Percentiles rank a stretch among this genome's conserved stretches.
These are phyloP conservation scores for Ceratocystis smalleyi DNA, from an alignment of 2,329 filamentous ascomycete genomes.

Conservation along the genomic window DNA sequence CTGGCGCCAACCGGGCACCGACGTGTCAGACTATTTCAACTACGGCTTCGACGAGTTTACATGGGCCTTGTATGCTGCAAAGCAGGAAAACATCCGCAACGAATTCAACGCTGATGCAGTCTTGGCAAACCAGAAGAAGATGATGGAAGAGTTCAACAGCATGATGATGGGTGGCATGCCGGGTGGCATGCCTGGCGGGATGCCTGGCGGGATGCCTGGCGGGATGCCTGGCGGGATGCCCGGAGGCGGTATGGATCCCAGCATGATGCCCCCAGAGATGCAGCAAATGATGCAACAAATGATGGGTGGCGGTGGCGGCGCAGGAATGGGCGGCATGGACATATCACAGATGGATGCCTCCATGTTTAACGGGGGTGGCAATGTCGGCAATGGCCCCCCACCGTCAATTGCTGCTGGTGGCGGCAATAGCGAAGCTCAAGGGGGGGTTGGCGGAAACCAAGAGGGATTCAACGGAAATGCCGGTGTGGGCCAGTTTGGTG, in stretches of 20 bases:
- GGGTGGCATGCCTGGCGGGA: constrained; percentile 26
- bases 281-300: constrained; percentile 56
- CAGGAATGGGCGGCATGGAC: constrained; percentile 37
- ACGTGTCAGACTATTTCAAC: constrained; percentile 96
- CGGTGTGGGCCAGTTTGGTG: constrained; percentile 9
- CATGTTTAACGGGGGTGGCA: constrained; percentile 25
- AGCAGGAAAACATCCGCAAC: constrained; percentile 64
- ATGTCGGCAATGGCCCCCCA: neutral
- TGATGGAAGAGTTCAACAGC: constrained; percentile 52
- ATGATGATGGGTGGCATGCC: constrained; percentile 47
- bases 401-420: constrained; percentile 24
- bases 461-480: constrained; percentile 18
- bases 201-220: constrained; percentile 25
- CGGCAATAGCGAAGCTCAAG: constrained; percentile 28
- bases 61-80: constrained; percentile 85
- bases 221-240: constrained; percentile 28
- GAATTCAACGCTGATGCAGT: constrained; percentile 56
- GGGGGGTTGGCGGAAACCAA: constrained; percentile 21
- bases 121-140: constrained; percentile 58
- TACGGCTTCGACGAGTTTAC: constrained; percentile 98
- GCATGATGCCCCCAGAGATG: constrained; percentile 44
- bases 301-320: constrained; percentile 32
- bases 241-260: constrained; percentile 38
- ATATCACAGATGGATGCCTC: constrained; percentile 50
- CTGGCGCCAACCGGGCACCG: constrained; percentile 86